phyloP scores from a whole-genome alignment of 352 stramenopile species.

The Plasmopara halstedii region DNA sequence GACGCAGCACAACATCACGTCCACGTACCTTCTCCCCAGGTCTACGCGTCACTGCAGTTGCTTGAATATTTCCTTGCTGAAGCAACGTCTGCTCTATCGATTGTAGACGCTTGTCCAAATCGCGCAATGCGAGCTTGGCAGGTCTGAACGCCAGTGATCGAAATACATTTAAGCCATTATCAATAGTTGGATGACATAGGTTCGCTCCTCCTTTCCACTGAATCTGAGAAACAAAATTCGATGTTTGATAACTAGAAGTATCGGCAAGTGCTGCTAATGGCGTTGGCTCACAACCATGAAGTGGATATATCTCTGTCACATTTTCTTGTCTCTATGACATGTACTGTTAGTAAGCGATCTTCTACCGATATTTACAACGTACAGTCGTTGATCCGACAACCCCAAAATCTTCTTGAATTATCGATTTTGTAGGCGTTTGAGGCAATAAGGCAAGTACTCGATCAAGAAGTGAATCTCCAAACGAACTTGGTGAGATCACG shows the following conservation, averaged over 20 bases:
- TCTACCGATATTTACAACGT: background rate
- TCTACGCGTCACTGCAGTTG: constrained; percentile 30
- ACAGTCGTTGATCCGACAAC: constrained; percentile 6
- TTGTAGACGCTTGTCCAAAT: constrained; percentile 63
- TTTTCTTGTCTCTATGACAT: constrained; percentile 29
- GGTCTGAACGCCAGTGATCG: constrained; percentile 53
- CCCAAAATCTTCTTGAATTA: constrained; percentile 9
- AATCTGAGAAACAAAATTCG: constrained; percentile 51
- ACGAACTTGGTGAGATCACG: constrained; percentile 52
- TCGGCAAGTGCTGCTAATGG: constrained; percentile 19
- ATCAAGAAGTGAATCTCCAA: constrained; percentile 61
- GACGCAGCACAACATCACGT: constrained; percentile 62
- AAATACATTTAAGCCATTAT: constrained; percentile 43
- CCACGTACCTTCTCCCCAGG: constrained; percentile 51
- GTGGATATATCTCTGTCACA: constrained; percentile 59
- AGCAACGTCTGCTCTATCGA: constrained; percentile 46
- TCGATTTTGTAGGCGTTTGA: constrained; percentile 25
- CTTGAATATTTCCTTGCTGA: constrained; percentile 39
- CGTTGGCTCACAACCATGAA: constrained; percentile 54
- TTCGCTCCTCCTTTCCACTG: constrained; percentile 60
- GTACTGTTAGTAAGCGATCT: background rate
- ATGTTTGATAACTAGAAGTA: constrained; percentile 25
- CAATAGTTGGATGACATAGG: constrained; percentile 47
- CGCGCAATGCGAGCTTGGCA: constrained; percentile 57
- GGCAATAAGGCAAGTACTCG: constrained; percentile 55